These are phyloP conservation scores for Clonostachys byssicola DNA, from an alignment of 2,329 filamentous ascomycete genomes.

Conservation along the genomic window DNA sequence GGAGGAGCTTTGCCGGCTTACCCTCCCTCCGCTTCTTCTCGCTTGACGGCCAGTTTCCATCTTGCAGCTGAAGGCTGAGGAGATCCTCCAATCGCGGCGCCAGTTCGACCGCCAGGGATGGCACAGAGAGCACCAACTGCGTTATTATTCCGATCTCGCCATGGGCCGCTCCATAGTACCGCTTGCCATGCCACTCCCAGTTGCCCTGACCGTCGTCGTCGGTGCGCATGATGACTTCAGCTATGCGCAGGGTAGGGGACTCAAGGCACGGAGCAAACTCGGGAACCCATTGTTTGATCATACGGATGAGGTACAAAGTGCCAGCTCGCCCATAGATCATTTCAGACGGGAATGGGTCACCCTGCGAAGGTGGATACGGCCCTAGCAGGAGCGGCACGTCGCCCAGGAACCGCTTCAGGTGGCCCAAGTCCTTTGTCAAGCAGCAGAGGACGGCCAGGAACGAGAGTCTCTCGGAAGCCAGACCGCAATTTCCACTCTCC, in stretches of 20 bases:
- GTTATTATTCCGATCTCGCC: slow-evolving; percentile 67
- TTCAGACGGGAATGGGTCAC: slow-evolving; percentile 48
- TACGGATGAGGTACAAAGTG: slow-evolving; percentile 61
- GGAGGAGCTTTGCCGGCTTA: slow-evolving; percentile 43
- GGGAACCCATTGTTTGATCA: slow-evolving; percentile 54
- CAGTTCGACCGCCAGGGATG: slow-evolving; percentile 47
- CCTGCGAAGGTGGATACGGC: slow-evolving; percentile 12
- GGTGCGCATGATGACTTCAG: slow-evolving; percentile 53
- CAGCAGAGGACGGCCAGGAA: slow-evolving; percentile 39
- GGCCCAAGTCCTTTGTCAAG: slow-evolving; percentile 26
- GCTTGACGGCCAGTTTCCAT: slow-evolving; percentile 60
- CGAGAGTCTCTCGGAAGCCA: slow-evolving; percentile 43
- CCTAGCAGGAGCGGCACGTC: slow-evolving; percentile 26
- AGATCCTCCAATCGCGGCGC: slow-evolving; percentile 48
- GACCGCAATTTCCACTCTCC: slow-evolving; percentile 39
- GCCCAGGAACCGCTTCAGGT: slow-evolving; percentile 33
- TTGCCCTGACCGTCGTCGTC: slow-evolving; percentile 29
- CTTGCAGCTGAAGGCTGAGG: slow-evolving; percentile 53
- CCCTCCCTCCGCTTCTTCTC: slow-evolving; percentile 33
- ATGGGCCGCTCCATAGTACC: slow-evolving; percentile 63
- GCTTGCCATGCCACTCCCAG: slow-evolving; percentile 62
- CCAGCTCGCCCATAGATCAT: slow-evolving; percentile 65
- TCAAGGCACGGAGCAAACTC: slow-evolving; percentile 43
- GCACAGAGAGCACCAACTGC: slow-evolving; percentile 59
- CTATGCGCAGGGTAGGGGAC: slow-evolving; percentile 49